Conservation (phyloP, 805 yeast species). For the Candida stauntonica region DNA sequence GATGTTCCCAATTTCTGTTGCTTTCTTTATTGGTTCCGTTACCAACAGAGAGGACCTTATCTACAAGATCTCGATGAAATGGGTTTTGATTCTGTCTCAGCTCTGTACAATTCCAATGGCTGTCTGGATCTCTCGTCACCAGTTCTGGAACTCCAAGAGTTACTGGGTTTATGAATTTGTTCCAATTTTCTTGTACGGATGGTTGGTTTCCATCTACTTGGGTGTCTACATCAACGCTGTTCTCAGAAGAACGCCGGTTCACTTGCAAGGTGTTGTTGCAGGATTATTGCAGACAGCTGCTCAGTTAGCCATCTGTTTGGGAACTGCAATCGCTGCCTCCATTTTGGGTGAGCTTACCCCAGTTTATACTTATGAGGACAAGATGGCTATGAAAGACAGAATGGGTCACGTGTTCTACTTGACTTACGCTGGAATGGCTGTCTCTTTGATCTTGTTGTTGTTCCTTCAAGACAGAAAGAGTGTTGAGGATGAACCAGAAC, state of each 20-base stretch:
- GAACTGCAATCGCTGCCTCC: conserved; percentile 27
- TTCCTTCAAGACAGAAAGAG: conserved; percentile 10
- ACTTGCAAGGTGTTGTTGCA: conserved; percentile 36
- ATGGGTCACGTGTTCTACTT: conserved; percentile 10
- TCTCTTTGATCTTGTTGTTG: conserved; percentile 1
- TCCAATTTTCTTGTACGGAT: conserved; percentile 24
- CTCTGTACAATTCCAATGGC: conserved; percentile 15
- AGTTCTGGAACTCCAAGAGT: not conserved
- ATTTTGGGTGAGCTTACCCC: conserved; percentile 25
- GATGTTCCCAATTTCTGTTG: conserved; percentile 32
- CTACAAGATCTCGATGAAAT: conserved; percentile 24
- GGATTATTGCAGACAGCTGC: conserved; percentile 34
- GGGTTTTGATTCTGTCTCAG: conserved; percentile 15
- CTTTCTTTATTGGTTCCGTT: conserved; percentile 28
- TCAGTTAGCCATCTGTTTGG: conserved; percentile 32
- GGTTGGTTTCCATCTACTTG: conserved; percentile 30
- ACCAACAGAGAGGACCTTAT: conserved; percentile 23
- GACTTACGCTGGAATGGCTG: conserved; percentile 8
- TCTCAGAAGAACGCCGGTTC: conserved; percentile 31
- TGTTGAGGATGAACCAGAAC: conserved; percentile 5
- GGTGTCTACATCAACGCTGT: conserved; percentile 32
- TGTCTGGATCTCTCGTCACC: conserved; percentile 19
- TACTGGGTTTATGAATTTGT: conserved; percentile 30
- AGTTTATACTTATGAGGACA: not conserved
- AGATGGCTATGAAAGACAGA: conserved; percentile 4